Conservation (phyloP, 2,329 filamentous ascomycete species). For the Fusarium nisikadoi region DNA sequence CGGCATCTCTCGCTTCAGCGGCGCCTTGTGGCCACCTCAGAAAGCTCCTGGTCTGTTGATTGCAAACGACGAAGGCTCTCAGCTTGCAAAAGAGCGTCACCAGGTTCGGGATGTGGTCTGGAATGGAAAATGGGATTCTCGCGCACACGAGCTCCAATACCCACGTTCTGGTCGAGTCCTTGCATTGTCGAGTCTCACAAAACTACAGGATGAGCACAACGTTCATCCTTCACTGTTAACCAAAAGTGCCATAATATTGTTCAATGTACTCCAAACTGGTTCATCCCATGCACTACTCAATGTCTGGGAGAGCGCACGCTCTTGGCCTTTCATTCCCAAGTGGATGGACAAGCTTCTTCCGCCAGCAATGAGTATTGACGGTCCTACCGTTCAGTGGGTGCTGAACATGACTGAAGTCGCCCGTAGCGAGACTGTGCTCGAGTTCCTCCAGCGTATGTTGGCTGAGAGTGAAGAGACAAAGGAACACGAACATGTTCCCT, state of each 20-base stretch:
- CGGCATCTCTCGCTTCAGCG: conserved; percentile 49
- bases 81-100: conserved; percentile 30
- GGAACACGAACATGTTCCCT: conserved; percentile 49
- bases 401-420: conserved; percentile 48
- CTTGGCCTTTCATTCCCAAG: conserved; percentile 52
- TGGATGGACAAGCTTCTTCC: conserved; percentile 51
- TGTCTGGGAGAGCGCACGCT: conserved; percentile 49
- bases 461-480: conserved; percentile 42
- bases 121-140: conserved; percentile 45
- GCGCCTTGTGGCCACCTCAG: conserved; percentile 49
- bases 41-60: conserved; percentile 51
- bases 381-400: conserved; percentile 51
- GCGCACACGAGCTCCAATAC: conserved; percentile 41
- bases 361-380: conserved; percentile 52
- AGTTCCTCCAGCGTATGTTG: conserved; percentile 44
- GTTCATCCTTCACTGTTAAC: conserved; percentile 46
- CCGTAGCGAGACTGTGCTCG: conserved; percentile 40
- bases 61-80: conserved; percentile 42
- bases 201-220: conserved; percentile 33
- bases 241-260: conserved; percentile 48
- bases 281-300: conserved; percentile 48
- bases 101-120: conserved; percentile 43
- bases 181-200: conserved; percentile 39
- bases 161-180: conserved; percentile 48
- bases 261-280: conserved; percentile 50